Conservation (phyloP, 805 yeast genomes). For the Wickerhamomyces chaumierensis region DNA sequence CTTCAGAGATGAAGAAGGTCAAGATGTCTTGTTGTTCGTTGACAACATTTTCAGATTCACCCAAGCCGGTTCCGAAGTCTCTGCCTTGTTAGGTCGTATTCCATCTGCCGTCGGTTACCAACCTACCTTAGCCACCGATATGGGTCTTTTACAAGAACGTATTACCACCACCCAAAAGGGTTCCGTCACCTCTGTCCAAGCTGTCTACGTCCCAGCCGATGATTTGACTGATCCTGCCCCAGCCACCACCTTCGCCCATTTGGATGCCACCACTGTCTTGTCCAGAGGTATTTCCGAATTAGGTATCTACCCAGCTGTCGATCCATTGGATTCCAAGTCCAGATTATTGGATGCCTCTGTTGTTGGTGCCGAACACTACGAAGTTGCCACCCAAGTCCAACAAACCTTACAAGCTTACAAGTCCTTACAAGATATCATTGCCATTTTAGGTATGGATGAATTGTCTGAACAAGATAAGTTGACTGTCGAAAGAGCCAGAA, state of each 20-base stretch:
- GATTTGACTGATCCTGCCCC: constrained; percentile 99
- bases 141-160: constrained; percentile 99
- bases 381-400: constrained; percentile 89
- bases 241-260: constrained; percentile 99
- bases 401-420: constrained; percentile 99
- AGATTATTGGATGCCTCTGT: constrained; percentile 95
- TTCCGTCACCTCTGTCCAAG: constrained; percentile 99
- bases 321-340: constrained; percentile 98
- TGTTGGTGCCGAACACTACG: constrained; percentile 98
- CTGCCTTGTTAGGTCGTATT: constrained; percentile 99
- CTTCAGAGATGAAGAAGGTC: constrained; percentile 99
- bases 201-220: constrained; percentile 99
- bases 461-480: constrained; percentile 97
- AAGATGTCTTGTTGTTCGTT: constrained; percentile 97
- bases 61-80: constrained; percentile 99
- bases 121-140: constrained; percentile 99
- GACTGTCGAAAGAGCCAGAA: constrained; percentile 99
- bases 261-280: constrained; percentile 99
- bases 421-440: constrained; percentile 99
- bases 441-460: constrained; percentile 99
- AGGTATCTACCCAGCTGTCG: constrained; percentile 99
- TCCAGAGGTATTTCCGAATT: constrained; percentile 99
- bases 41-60: constrained; percentile 99
- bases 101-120: constrained; percentile 99
- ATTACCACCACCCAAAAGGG: constrained; percentile 99